Evolutionary conservation across 129 eudicot species (phyloP).

Genomic region (Dittrichia graveolens): DNA sequence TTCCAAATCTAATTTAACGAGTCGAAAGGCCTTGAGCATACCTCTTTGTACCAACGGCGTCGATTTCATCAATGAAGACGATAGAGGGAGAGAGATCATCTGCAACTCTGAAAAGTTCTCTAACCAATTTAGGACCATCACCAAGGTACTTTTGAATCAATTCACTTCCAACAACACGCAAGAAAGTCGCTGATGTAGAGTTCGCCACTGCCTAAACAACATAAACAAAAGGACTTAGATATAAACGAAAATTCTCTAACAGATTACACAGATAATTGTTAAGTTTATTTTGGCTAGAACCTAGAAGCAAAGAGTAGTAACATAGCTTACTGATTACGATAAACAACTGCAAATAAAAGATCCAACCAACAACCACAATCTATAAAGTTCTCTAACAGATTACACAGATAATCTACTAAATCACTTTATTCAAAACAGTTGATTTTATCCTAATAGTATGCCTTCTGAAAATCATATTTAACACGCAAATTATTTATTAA

Average conservation of each 20-base stretch:
- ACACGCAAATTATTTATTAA: neutral
- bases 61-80: constrained; percentile 94
- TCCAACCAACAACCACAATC: neutral
- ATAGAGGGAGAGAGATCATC: constrained; percentile 97
- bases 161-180: constrained; percentile 98
- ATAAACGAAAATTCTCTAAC: neutral
- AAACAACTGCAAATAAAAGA: neutral
- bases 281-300: neutral
- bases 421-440: neutral
- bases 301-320: neutral
- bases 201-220: constrained; percentile 86
- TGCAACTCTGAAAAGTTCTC: constrained; percentile 96
- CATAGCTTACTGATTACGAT: neutral
- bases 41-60: constrained; percentile 96
- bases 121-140: constrained; percentile 93
- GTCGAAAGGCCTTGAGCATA: neutral
- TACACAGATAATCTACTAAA: too few species aligned
- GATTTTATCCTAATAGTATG: too few species aligned
- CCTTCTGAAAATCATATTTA: neutral
- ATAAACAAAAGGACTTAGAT: neutral
- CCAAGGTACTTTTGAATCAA: constrained; percentile 93
- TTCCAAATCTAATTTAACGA: neutral
- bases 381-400: neutral
- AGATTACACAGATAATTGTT: neutral
- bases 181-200: constrained; percentile 92